Base-by-base conservation (phyloP, 192 early-diverging fungal species). In the Coemansia sp. region DNA sequence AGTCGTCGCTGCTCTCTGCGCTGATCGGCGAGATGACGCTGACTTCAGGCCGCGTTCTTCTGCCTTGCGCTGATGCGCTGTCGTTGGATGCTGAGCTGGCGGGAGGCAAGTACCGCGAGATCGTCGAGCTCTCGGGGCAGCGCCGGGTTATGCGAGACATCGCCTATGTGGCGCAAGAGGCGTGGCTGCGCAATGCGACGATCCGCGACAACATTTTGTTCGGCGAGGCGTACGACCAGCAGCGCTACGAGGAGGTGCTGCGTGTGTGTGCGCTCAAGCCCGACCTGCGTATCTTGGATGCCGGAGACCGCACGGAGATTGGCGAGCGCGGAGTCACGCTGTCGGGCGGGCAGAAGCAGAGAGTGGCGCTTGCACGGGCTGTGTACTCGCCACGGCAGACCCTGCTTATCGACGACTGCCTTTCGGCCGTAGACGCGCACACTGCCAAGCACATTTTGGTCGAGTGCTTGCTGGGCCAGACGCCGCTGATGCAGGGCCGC, bases 361-460 rank as follows among this genome's bases (percentile, higher is more conserved):
- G 95, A 32, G 87, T 99, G 36, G 79, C 93, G 1, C 85, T 97
- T 53, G 95, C 94, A 32, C 86, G 96, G 32, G 94, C 95, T 7
- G 82, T 96, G 9, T 98, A 96, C 77, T 88, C 85, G 23, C 63
- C 77, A 32, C 86, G 89, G 25, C 78, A 72, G 11, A 85, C 88
- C 29, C 69, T 96, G 41, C 75, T 96, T 3, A 76, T 95, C 63
- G 95, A 98, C 75, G 96, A 96, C 76, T 93, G 91, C 74, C 82
- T 98, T 46, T 94, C 92, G 23, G 98, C 98, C 27, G 97, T 98
- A 0, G 98, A 99, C 74, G 90, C 94, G 3, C 95, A 95, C 55
- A 98, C 97, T 1, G 95, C 91, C 21, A 89, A 89, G 51, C 92
- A 94, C 66, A 82, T 99, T 32, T 90, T 93, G 53, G 85, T 89